Percentiles rank a stretch among this genome's conserved stretches.
Conservation (phyloP, 352 stramenopile species). For the Achlya hypogyna region DNA sequence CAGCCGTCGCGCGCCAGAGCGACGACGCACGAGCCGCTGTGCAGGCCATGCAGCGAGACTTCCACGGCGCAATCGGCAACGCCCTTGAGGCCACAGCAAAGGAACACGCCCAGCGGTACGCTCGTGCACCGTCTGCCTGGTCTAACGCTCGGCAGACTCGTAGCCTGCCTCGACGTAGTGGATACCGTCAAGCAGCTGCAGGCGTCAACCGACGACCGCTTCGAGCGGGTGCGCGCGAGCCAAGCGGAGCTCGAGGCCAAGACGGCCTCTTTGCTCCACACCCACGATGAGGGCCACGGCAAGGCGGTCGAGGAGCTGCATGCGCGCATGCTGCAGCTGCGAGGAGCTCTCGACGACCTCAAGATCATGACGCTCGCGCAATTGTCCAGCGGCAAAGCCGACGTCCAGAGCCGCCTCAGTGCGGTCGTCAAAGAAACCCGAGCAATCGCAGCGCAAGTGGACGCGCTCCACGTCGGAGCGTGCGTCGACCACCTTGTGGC, state of each 20-base stretch:
- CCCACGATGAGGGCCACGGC: not conserved
- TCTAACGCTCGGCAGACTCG: not conserved
- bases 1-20: not conserved
- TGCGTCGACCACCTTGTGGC: no score
- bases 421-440: no score
- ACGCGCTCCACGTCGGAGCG: no score
- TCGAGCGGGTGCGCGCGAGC: not conserved
- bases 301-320: conserved; percentile 4
- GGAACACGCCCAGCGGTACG: conserved; percentile 2
- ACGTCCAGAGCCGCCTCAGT: no score
- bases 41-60: not conserved
- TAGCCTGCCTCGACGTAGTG: not conserved
- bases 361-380: no score
- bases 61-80: not conserved
- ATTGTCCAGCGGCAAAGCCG: no score
- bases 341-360: not conserved
- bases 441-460: no score
- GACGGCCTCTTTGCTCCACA: not conserved
- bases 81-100: conserved; percentile 1
- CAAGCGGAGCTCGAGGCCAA: not conserved
- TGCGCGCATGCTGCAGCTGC: not conserved
- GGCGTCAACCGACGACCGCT: conserved; percentile 2
- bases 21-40: not conserved
- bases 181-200: conserved; percentile 1
- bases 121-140: not conserved